Evolutionary conservation across 306 rosid genomes (phyloP).

Genomic region (Senna siamea): DNA sequence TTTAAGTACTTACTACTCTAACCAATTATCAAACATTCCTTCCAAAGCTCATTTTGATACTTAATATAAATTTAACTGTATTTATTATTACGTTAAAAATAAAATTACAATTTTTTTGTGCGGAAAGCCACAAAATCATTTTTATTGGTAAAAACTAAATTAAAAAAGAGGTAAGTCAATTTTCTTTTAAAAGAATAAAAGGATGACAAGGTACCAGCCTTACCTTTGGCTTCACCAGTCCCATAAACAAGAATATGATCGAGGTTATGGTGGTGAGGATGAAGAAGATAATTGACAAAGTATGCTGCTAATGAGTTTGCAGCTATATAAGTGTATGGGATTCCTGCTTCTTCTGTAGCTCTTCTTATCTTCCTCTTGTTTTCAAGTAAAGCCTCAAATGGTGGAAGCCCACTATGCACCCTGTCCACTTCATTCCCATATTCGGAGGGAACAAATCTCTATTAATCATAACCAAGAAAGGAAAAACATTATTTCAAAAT

Average conservation of each 20-base stretch:
- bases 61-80: too few species aligned
- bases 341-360: slow-evolving; percentile 52
- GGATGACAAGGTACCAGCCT: too few species aligned
- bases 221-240: slow-evolving; percentile 48
- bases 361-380: slow-evolving; percentile 54
- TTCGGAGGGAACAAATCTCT: slow-evolving; percentile 59
- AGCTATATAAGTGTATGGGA: slow-evolving; percentile 43
- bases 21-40: too few species aligned
- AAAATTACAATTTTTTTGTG: too few species aligned
- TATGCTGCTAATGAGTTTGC: slow-evolving; percentile 52
- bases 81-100: too few species aligned
- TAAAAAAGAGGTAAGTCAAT: too few species aligned
- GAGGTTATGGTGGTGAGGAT: slow-evolving; percentile 33
- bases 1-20: too few species aligned
- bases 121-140: too few species aligned
- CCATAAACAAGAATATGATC: slow-evolving; percentile 46
- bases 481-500: too few species aligned
- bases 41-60: too few species aligned
- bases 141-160: too few species aligned
- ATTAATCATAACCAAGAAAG: not conserved
- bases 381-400: slow-evolving; percentile 47
- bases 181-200: too few species aligned
- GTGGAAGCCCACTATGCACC: slow-evolving; percentile 38
- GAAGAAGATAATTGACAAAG: slow-evolving; percentile 44
- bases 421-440: slow-evolving; percentile 50